These are phyloP conservation scores for Plenodomus lindquistii DNA, from an alignment of 2,329 filamentous ascomycete species.

Conservation along the genomic window DNA sequence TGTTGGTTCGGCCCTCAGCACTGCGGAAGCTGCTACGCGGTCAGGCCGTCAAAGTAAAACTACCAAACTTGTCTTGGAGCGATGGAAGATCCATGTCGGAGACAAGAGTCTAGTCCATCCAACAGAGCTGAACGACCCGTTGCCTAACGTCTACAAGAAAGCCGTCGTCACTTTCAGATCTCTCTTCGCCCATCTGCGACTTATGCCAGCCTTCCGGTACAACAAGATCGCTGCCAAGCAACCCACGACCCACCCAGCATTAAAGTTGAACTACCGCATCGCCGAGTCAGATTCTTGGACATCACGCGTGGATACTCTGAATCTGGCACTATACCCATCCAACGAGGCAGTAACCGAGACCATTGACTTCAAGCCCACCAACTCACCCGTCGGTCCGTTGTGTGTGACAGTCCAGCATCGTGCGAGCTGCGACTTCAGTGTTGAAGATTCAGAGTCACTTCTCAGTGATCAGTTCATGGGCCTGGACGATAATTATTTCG, in stretches of 20 bases:
- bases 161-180: conserved; percentile 93
- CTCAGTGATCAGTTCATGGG: conserved; percentile 93
- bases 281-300: conserved; percentile 61
- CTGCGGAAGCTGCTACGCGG: conserved; percentile 53
- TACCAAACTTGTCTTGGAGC: conserved; percentile 82
- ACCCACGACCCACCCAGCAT: conserved; percentile 61
- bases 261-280: conserved; percentile 82
- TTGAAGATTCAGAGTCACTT: conserved; percentile 88
- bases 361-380: conserved; percentile 80
- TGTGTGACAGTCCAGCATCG: conserved; percentile 82
- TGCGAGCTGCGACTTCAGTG: conserved; percentile 84
- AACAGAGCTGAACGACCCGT: conserved; percentile 59
- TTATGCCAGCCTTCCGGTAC: conserved; percentile 86
- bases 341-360: conserved; percentile 63
- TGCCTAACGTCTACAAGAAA: conserved; percentile 96
- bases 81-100: conserved; percentile 86
- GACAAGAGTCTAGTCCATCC: conserved; percentile 58
- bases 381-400: conserved; percentile 84
- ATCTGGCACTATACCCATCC: conserved; percentile 67
- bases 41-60: conserved; percentile 54
- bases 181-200: conserved; percentile 77
- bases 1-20: conserved; percentile 79
- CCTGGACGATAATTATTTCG: conserved; percentile 84
- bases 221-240: conserved; percentile 74
- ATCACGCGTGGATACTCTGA: conserved; percentile 68